A percentile compares a stretch with the other conserved stretches of the same genome.
These are phyloP conservation scores for Trichoderma harzianum DNA, from an alignment of 2,329 filamentous ascomycete genomes.

Conservation along the genomic window DNA sequence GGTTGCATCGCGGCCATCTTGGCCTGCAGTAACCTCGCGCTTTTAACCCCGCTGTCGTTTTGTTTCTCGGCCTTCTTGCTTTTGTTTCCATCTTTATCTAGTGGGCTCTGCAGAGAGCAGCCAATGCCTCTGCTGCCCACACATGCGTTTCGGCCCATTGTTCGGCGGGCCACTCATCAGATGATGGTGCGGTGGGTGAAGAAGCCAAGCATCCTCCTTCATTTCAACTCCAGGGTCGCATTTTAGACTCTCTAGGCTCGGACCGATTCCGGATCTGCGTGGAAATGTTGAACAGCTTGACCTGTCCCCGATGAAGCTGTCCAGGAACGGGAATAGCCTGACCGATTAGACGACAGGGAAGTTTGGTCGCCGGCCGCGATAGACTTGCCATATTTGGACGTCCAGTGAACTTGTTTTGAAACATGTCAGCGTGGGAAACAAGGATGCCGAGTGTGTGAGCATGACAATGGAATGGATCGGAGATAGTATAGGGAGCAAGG, in stretches of 20 bases:
- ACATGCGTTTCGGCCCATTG: slow-evolving; percentile 13
- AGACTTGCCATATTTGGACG: not conserved
- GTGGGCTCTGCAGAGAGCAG: not conserved
- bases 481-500: not conserved
- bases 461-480: not conserved
- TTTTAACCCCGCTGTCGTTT: not conserved
- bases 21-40: not conserved
- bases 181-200: slow-evolving; percentile 5
- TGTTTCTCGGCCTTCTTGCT: slow-evolving; percentile 8
- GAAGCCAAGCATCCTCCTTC: not conserved
- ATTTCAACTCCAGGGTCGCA: not conserved
- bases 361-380: not conserved
- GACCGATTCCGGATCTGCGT: slow-evolving; percentile 18
- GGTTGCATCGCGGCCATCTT: not conserved
- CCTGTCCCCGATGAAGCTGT: slow-evolving; percentile 1
- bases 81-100: slow-evolving; percentile 11
- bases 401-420: not conserved
- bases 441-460: not conserved
- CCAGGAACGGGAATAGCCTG: slow-evolving; percentile 6
- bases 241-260: slow-evolving; percentile 7
- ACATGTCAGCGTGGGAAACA: not conserved
- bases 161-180: slow-evolving; percentile 15
- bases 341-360: not conserved
- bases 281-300: not conserved
- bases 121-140: slow-evolving; percentile 6